phyloP scores from a whole-genome alignment of 2,329 filamentous ascomycete species.

The Fusarium duplospermum region DNA sequence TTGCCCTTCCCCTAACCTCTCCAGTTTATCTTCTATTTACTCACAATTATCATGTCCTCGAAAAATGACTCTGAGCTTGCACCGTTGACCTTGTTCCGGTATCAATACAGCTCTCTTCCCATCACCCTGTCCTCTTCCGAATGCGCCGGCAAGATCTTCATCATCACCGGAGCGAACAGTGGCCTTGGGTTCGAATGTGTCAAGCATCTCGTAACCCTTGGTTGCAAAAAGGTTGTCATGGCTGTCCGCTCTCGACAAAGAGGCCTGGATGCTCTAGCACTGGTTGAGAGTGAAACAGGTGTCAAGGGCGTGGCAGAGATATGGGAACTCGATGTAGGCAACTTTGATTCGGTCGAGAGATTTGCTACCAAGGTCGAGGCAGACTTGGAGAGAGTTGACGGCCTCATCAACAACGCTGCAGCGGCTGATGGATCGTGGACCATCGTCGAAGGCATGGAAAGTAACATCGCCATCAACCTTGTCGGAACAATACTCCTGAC shows the following conservation, averaged over 20 bases:
- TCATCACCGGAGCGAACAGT: constrained; percentile 55
- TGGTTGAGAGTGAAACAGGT: constrained; percentile 22
- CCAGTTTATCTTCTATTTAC: background rate
- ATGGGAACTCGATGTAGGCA: constrained; percentile 22
- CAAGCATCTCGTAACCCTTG: constrained; percentile 51
- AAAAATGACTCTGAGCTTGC: background rate
- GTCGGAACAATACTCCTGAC: background rate
- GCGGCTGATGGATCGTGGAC: background rate
- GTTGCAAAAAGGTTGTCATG: constrained; percentile 53
- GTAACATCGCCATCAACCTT: background rate
- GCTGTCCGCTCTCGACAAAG: constrained; percentile 30
- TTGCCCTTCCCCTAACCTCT: background rate
- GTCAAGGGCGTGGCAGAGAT: constrained; percentile 15
- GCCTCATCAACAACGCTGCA: constrained; percentile 1
- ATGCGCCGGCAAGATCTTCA: constrained; percentile 42
- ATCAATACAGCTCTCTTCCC: constrained; percentile 11
- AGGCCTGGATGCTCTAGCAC: constrained; percentile 13
- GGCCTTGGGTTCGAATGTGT: constrained; percentile 56
- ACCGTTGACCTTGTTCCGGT: background rate
- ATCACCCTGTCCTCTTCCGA: constrained; percentile 8
- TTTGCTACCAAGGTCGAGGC: constrained; percentile 49
- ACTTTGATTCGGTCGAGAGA: constrained; percentile 33
- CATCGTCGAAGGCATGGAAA: background rate
- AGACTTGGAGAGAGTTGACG: constrained; percentile 35
- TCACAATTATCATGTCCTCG: background rate